Evolutionary conservation across 2,329 filamentous ascomycete species (phyloP), one percentile per base, ranked within the genome.

Genomic region (Pseudocercospora vitis): DNA sequence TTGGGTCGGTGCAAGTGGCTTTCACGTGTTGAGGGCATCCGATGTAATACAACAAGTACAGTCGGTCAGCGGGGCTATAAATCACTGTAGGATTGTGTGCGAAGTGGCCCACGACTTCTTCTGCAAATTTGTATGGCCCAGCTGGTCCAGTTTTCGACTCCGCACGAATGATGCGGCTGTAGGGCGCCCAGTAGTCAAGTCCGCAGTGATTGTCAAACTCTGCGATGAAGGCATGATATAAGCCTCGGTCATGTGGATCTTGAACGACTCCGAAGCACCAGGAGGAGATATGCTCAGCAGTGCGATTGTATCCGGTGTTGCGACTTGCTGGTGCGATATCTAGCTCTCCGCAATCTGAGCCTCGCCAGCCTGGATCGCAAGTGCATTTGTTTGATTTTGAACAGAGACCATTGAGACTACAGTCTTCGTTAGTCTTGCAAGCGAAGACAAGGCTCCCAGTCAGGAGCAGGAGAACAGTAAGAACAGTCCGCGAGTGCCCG

Each of bases 141-240:
- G 33, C 47, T 8, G 47, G 47, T 24, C 45, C 45, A 4, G 19
- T 39, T 16, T 19, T 24, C 4, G 32, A 39, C 33, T 50, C 47
- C 12, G 47, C 47, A 11, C 47, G 32, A 16, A 50, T 40, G 21
- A 50, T 39, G 2, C 47, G 47, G n/a, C 29, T 37, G 9, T 50
- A 50, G 14, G 47, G 47, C 2, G 32, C 16, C 47, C 47, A 50
- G 33, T 50, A 50, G 23, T 50, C 47, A 2, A 50, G 33, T 9
- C 47, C 47, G 33, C 47, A 50, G 7, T 50, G 32, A 18, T 50
- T 26, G 8, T 24, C 33, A 23, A 50, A 50, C 16, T 50, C 47
- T 3, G 47, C 32, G 12, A 50, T 19, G n/a, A 50, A 50, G 4
- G 33, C 47, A 26, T 50, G 33, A n/a, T 40, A 19, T 3, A 50